Base-by-base conservation (phyloP, 140 eudicot genomes). In the Senecio squalidus region DNA sequence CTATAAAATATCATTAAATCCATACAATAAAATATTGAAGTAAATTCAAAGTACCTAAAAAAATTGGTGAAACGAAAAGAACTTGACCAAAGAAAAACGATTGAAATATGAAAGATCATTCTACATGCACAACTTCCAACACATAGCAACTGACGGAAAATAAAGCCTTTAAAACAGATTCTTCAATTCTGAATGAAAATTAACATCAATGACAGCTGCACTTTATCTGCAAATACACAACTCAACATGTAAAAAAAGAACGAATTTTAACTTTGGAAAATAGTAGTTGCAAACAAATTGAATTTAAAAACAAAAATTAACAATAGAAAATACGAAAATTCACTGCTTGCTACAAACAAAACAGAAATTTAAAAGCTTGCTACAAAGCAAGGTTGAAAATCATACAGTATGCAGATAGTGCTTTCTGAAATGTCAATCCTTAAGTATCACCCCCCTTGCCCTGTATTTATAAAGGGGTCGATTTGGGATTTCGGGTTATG, bases 201-300 rank as follows among this genome's bases (percentile, higher is more conserved):
- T 80, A 61, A 27, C 44, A 75, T 25, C 67, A 72, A 65, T 55
- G 73, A 51, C 62, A 39, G 58, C 76, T 50, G 72, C 67, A 70
- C 58, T 34, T 75, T 69, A 71, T 80, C 83, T 81, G 88, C 88
- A 74, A 76, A 66, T 55, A 55, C 56, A 73, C 24, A 76, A 70
- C 77, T 66, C 38, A 60, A 48, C 64, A 62, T 64, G 77, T 69
- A 66, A 76, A 49, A 15, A 68, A 26, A 3, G 48, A 58, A 73
- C 50, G 29, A 61, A 14, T 45, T 55, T 17, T 29, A 41, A 21
- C 46, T 47, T n/a, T 64, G 57, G 55, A 51, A 54, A 23, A 58
- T 63, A 25, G 17, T 29, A 33, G 20, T 15, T 40, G 60, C 4
- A 14, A 24, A 52, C 41, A 67, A 50, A 22, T 57, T 23, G 20